Evolutionary conservation across 129 eudicot species (phyloP).

Genomic region (Saposhnikovia divaricata): DNA sequence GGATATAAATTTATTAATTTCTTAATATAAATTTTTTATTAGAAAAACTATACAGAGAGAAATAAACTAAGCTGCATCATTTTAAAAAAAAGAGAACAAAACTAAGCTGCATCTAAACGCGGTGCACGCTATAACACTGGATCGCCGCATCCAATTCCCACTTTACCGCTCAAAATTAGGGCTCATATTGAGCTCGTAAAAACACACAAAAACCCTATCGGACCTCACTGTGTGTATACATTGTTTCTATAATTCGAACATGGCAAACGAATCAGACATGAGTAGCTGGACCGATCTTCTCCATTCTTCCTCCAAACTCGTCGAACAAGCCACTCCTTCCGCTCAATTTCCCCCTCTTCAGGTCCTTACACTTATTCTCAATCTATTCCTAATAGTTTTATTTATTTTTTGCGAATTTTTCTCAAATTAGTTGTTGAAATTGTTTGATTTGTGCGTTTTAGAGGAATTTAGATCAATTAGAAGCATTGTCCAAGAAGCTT

Average conservation of each 20-base stretch:
- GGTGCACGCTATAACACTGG: not conserved
- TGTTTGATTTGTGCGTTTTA: constrained; percentile 11
- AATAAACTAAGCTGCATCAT: too few species aligned
- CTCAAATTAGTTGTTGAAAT: not conserved
- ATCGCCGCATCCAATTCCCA: not conserved
- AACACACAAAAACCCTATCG: not conserved
- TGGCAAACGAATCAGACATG: constrained; percentile 89
- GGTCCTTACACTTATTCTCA: constrained; percentile 20
- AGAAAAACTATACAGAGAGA: too few species aligned
- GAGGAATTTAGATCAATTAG: constrained; percentile 94
- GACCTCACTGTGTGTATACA: not conserved
- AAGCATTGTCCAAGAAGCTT: constrained; percentile 90
- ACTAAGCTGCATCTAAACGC: not conserved
- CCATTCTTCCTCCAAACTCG: constrained; percentile 90
- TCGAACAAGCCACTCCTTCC: constrained; percentile 96
- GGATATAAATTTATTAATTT: too few species aligned
- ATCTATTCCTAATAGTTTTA: not conserved
- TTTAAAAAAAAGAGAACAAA: too few species aligned
- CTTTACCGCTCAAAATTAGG: constrained; percentile 11
- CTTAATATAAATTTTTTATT: too few species aligned
- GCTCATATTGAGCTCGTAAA: not conserved
- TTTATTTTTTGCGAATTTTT: not conserved
- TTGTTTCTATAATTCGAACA: constrained; percentile 6
- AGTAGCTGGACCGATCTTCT: constrained; percentile 90
- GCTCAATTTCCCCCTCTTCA: constrained; percentile 97